Base-by-base conservation (phyloP, 148 eudicot genomes). In the Camellia granthamiana region DNA sequence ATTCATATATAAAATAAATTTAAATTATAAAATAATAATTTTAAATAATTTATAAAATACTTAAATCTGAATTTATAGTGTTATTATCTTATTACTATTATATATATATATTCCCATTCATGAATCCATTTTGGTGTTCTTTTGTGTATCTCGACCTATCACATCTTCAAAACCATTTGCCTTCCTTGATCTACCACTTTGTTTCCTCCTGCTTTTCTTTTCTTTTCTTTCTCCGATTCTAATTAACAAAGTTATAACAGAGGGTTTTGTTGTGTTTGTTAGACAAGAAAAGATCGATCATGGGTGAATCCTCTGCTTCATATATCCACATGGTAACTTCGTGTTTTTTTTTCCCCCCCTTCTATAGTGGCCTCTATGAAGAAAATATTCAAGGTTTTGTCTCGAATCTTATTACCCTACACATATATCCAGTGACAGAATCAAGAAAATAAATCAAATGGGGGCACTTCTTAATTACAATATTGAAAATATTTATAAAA, bases 261-360 rank as follows among this genome's bases (percentile, higher is more conserved):
- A 30, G 38, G 38, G 38, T 30, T 30, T 30, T 30, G 38, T 1
- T 30, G 38, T 30, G 38, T 30, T 30, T 30, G 38, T 30, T 30
- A 30, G 38, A 30, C 38, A 30, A 30, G 38, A 30, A 30, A 30
- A 30, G 38, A 30, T 30, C 38, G 42, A 74, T 8, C 80, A 85
- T 85, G 88, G 83, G 72, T 11, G 85, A 83, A 67, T 83, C 83
- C 73, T 71, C 88, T 21, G 78, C 88, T 65, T 77, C 85, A 12
- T 85, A 82, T n/a, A 83, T 85, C 74, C 88, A 19, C 58, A 66
- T 76, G 88, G 88, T 85, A 83, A 60, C 54, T 59, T 0, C 14
- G 38, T 61, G 3, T 75, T 4, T 59, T 56, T 73, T 0, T 0
- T 10, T 14, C 6, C 43, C 8, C 5, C 30, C 47, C 4, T 18